Evolutionary conservation across 2,329 filamentous ascomycete genomes (phyloP).

Genomic region (Claviceps africana): DNA sequence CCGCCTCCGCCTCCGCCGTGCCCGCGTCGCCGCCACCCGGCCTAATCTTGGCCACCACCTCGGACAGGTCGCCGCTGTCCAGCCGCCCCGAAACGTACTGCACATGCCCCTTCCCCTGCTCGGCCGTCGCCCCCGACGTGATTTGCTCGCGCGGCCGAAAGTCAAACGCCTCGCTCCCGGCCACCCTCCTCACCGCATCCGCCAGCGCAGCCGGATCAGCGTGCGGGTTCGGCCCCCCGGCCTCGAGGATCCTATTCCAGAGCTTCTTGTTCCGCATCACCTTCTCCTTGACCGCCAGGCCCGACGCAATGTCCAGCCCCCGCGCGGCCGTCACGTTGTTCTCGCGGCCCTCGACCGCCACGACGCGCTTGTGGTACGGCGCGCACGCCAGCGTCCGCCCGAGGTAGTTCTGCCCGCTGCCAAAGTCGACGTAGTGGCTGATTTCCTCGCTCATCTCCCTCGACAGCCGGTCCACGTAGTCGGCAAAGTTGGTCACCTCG

Average conservation of each 20-base stretch:
- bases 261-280: conserved; percentile 75
- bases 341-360: conserved; percentile 79
- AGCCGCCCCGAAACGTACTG: conserved; percentile 67
- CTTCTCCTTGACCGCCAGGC: conserved; percentile 57
- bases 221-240: conserved; percentile 21
- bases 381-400: conserved; percentile 72
- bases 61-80: conserved; percentile 55
- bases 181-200: conserved; percentile 20
- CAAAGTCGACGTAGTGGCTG: conserved; percentile 88
- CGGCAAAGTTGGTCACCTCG: conserved; percentile 83
- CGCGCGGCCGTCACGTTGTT: conserved; percentile 78
- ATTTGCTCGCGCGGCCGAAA: conserved; percentile 38
- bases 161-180: conserved; percentile 21
- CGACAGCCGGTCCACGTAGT: conserved; percentile 55
- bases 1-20: not conserved
- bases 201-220: conserved; percentile 27
- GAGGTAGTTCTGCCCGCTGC: conserved; percentile 92
- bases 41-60: conserved; percentile 48
- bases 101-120: conserved; percentile 53
- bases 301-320: conserved; percentile 70
- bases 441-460: conserved; percentile 47
- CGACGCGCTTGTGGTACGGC: conserved; percentile 74
- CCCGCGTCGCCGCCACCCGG: conserved; percentile 12
- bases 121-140: conserved; percentile 35
- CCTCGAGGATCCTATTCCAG: conserved; percentile 40